Base-by-base conservation (phyloP, 768 basidiomycete species). In the Mycena indigotica region DNA sequence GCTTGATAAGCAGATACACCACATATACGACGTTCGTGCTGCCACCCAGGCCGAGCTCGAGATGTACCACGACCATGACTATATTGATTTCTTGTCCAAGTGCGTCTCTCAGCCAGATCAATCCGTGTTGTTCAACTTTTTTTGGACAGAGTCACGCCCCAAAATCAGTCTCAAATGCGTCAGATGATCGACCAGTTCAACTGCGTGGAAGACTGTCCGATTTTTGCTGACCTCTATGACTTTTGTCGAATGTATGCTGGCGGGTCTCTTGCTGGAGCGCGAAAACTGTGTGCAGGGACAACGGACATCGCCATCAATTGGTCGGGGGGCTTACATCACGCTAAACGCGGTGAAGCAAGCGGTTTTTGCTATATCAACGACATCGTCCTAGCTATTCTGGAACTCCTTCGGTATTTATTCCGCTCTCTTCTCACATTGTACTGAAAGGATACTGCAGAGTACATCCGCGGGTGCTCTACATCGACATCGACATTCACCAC, bases 301-400 rank as follows among this genome's bases (percentile, higher is more conserved):
- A 93, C 95, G 17, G 97, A 99, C 73, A 98, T 96, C 40, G 97
- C 97, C 0, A 93, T 99, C 66, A 98, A 98, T 68, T 99, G 97
- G 97, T 95, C 95, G 21, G 97, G 97, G 1, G 97, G 97, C 0
- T 80, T 99, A 19, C 97, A 99, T 73, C 97, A 99, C 66, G 97
- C 96, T 2, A 98, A 98, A 77, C 89, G 95, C 61, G 91, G 93
- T 0, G 96, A 98, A 75, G 95, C 97, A 6, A 98, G 95, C 67
- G 96, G 96, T 2, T 99, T 99, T 71, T 99, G 96, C 73, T 99
- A 98, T 70, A 84, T 98, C 21, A 99, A 99, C 70, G 95, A 98
- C 68, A 95, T 96, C 38, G 95, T 98, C 1, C 79, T 99, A 0
- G 94, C 88, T 0, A 97, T 99, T 49, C 76, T 98, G 17, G 96